A percentile compares a stretch with the other conserved stretches of the same genome.
phyloP scores from a whole-genome alignment of 164 flowering plant species.

The Stephania yunnanensis region DNA sequence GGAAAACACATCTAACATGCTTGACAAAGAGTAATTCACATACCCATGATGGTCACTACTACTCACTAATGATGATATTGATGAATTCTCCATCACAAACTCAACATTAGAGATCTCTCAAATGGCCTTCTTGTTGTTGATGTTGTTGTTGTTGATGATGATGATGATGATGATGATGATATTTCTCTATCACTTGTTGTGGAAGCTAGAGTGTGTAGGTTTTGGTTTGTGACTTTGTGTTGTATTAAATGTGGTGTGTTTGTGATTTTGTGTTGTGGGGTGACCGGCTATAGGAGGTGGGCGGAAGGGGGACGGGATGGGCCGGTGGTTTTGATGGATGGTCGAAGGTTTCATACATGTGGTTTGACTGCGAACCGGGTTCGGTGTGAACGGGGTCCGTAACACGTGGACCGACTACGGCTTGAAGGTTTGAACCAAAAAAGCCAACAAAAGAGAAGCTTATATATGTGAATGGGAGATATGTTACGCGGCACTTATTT shows the following conservation, averaged over 20 bases:
- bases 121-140: too few relatives aligned
- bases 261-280: neutral
- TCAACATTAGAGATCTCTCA: neutral
- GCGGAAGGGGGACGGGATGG: slow-evolving; percentile 16
- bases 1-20: too few relatives aligned
- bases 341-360: slow-evolving; percentile 27
- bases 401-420: slow-evolving; percentile 27
- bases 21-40: too few relatives aligned
- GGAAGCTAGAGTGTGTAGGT: slow-evolving; percentile 24
- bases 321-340: slow-evolving; percentile 22
- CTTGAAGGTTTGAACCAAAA: slow-evolving; percentile 4
- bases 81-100: slow-evolving; percentile 13
- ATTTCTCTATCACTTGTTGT: too few relatives aligned
- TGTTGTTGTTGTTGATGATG: too few relatives aligned
- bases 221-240: neutral
- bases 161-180: too few relatives aligned
- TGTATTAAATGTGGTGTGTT: too few relatives aligned
- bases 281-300: slow-evolving; percentile 41
- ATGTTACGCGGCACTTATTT: neutral
- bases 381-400: slow-evolving; percentile 25
- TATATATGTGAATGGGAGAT: slow-evolving; percentile 11
- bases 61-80: too few relatives aligned
- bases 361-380: slow-evolving; percentile 38
- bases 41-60: too few relatives aligned
- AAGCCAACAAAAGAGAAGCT: slow-evolving; percentile 2